phyloP scores from a whole-genome alignment of 371 early-diverging fungal species.

The Amoeboradix gromovi region DNA sequence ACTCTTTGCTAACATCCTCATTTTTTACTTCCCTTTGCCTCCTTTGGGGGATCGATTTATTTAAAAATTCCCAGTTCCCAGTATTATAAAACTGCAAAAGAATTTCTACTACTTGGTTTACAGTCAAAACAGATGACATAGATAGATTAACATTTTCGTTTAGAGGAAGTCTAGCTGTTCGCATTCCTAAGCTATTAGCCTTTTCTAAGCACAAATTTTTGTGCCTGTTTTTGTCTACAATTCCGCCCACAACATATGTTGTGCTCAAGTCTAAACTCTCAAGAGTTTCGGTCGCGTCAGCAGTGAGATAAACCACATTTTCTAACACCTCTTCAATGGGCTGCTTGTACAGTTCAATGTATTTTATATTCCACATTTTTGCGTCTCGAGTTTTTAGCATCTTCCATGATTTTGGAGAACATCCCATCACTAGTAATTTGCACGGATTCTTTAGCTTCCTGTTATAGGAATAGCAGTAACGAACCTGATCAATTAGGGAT shows the following conservation, averaged over 20 bases:
- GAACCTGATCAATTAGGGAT: background rate
- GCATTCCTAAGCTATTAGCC: constrained; percentile 39
- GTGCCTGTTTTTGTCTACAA: constrained; percentile 75
- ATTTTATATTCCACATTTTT: constrained; percentile 1
- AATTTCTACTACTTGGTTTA: constrained; percentile 33
- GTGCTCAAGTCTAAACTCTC: constrained; percentile 27
- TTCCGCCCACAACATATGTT: constrained; percentile 63
- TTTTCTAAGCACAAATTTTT: constrained; percentile 43
- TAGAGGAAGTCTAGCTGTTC: constrained; percentile 55
- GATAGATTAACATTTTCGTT: constrained; percentile 41
- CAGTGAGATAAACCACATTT: constrained; percentile 1
- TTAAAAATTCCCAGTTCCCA: background rate
- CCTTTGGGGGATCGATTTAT: background rate
- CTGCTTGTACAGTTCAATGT: background rate
- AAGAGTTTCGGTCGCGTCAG: background rate
- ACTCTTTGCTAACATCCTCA: too few species aligned
- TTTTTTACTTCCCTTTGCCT: background rate
- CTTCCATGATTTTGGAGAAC: background rate
- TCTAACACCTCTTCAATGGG: background rate
- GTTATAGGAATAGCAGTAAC: background rate
- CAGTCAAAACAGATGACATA: constrained; percentile 52
- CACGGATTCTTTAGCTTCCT: background rate
- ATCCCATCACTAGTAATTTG: background rate
- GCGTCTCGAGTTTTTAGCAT: background rate
- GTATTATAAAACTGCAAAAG: background rate